phyloP scores from a whole-genome alignment of 2,329 filamentous ascomycete species.

The Cucurbitaria berberidis region DNA sequence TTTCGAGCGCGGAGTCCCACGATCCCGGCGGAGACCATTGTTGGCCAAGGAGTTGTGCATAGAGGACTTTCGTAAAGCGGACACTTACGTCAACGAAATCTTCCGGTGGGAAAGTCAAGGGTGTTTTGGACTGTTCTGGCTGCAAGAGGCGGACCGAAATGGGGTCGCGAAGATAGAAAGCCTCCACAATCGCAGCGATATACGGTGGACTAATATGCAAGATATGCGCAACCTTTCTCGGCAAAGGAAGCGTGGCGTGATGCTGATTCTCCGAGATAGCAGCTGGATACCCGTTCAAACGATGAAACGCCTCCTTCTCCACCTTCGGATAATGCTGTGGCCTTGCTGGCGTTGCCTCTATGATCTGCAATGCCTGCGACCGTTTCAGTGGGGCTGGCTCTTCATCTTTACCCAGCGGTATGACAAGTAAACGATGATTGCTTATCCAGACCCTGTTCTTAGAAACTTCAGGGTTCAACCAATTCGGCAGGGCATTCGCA shows the following conservation, averaged over 20 bases:
- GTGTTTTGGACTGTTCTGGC: constrained; percentile 53
- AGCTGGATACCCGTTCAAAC: constrained; percentile 80
- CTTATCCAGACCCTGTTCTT: constrained; percentile 90
- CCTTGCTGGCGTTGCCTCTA: constrained; percentile 62
- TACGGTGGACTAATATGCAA: constrained; percentile 76
- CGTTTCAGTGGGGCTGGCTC: constrained; percentile 60
- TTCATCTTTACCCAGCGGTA: constrained; percentile 59
- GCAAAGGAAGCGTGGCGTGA: constrained; percentile 73
- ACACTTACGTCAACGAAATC: constrained; percentile 82
- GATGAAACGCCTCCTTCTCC: constrained; percentile 89
- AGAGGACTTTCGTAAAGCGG: constrained; percentile 86
- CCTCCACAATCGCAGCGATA: constrained; percentile 83
- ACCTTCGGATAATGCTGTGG: constrained; percentile 76
- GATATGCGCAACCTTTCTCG: constrained; percentile 80
- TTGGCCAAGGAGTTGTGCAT: constrained; percentile 88
- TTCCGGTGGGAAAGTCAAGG: constrained; percentile 71
- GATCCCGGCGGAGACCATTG: constrained; percentile 71
- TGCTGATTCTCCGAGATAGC: constrained; percentile 80
- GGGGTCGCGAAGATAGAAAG: constrained; percentile 90
- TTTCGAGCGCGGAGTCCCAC: constrained; percentile 55
- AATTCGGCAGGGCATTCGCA: constrained; percentile 82
- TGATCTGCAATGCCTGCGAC: constrained; percentile 66
- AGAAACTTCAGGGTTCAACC: constrained; percentile 91
- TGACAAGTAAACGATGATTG: constrained; percentile 74
- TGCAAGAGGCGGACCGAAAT: constrained; percentile 73